Percentiles rank a stretch among this genome's conserved stretches.
Conservation (phyloP, 148 eudicot species). For the Agrostemma githago region DNA sequence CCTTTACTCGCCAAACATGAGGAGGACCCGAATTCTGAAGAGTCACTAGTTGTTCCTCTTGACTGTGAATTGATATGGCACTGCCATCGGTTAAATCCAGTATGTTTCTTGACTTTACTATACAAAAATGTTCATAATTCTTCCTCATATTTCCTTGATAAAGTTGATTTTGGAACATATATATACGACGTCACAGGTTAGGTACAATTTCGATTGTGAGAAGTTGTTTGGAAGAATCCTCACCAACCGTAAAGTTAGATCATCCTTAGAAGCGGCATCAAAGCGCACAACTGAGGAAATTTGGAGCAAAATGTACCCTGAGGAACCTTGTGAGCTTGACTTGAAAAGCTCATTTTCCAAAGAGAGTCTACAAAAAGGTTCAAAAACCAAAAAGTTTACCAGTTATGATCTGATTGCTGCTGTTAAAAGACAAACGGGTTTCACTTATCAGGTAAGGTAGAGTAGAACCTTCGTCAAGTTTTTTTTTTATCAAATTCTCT, state of each 20-base stretch:
- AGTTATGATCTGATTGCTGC: constrained; percentile 78
- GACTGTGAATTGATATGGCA: constrained; percentile 99
- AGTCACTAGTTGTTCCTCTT: constrained; percentile 83
- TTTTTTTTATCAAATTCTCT: no score
- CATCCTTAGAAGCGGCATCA: constrained; percentile 55
- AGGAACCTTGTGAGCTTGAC: constrained; percentile 65
- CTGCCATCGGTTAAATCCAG: constrained; percentile 94
- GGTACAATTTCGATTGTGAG: constrained; percentile 70
- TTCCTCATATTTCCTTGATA: no score
- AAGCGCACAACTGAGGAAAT: constrained; percentile 44
- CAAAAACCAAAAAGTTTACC: constrained; percentile 42
- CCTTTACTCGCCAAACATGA: constrained; percentile 81
- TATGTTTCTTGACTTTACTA: constrained; percentile 24
- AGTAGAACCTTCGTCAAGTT: neutral
- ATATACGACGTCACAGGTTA: constrained; percentile 49
- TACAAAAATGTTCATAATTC: neutral
- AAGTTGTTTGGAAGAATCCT: constrained; percentile 73
- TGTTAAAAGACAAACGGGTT: constrained; percentile 65
- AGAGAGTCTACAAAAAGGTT: constrained; percentile 16
- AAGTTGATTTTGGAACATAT: no score
- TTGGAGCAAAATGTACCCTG: constrained; percentile 67
- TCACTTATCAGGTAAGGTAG: constrained; percentile 68
- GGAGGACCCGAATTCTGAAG: constrained; percentile 41
- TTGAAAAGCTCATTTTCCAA: constrained; percentile 22
- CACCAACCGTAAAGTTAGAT: constrained; percentile 49